phyloP scores from a whole-genome alignment of 2,329 filamentous ascomycete genomes.

The Aureobasidium zeae region DNA sequence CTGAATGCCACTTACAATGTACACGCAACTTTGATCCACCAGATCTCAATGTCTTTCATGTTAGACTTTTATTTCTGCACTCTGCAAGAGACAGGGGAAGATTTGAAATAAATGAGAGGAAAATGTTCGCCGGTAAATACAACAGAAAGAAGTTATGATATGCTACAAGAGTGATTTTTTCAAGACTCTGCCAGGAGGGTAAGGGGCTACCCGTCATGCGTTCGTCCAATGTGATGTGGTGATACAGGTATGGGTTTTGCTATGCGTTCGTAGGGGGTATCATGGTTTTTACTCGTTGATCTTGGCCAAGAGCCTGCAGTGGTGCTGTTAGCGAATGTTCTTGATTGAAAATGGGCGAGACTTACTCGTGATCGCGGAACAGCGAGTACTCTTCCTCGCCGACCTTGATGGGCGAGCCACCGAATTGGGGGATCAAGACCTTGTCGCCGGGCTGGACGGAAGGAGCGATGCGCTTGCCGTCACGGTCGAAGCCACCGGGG shows the following conservation, averaged over 20 bases:
- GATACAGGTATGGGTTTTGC: conserved; percentile 4
- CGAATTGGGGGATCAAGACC: conserved; percentile 92
- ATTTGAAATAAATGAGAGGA: too few relatives aligned
- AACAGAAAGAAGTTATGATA: conserved; percentile 7
- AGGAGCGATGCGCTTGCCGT: conserved; percentile 79
- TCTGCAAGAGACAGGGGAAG: too few relatives aligned
- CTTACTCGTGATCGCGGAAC: conserved; percentile 97
- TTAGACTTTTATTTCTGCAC: too few relatives aligned
- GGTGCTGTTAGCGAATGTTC: conserved; percentile 18
- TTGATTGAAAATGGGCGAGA: conserved; percentile 25
- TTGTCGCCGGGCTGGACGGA: conserved; percentile 77
- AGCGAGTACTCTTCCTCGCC: conserved; percentile 93
- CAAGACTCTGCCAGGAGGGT: not conserved
- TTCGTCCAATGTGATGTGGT: not conserved
- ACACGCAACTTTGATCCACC: too few relatives aligned
- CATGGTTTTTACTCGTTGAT: conserved; percentile 70
- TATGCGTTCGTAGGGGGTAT: conserved; percentile 8
- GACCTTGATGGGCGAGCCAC: conserved; percentile 91
- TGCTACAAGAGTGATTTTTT: not conserved
- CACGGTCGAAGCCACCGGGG: conserved; percentile 76
- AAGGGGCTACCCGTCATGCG: not conserved
- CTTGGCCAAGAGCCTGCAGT: conserved; percentile 84
- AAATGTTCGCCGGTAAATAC: conserved; percentile 1
- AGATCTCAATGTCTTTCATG: too few relatives aligned
- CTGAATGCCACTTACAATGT: too few relatives aligned